Conservation (phyloP, 192 early-diverging fungal species). For the Chytriomyces hyalinus region DNA sequence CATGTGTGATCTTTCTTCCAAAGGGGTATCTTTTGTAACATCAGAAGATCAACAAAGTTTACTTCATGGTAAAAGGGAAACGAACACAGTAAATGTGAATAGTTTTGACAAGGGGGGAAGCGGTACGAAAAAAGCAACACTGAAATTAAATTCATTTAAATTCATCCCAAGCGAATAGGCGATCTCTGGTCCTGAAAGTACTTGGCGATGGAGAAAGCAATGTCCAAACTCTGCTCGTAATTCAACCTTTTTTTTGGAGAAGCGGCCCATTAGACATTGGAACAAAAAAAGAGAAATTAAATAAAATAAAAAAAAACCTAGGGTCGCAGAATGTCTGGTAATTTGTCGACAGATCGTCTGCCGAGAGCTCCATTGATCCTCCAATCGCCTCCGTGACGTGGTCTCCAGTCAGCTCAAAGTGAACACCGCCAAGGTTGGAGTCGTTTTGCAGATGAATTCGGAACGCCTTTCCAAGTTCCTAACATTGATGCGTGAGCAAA, state of each 20-base stretch:
- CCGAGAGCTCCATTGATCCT: conserved; percentile 94
- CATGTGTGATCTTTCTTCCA: no score
- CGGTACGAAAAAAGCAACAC: not conserved
- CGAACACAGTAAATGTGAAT: no score
- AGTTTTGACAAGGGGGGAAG: no score
- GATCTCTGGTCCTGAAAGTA: conserved; percentile 63
- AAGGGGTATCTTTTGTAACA: no score
- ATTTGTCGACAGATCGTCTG: conserved; percentile 80
- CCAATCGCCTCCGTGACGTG: conserved; percentile 93
- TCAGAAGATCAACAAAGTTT: no score
- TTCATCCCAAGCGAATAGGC: conserved; percentile 18
- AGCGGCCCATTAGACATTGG: not conserved
- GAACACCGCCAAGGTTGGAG: conserved; percentile 88
- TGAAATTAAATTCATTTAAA: not conserved
- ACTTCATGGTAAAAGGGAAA: no score
- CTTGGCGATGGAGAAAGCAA: conserved; percentile 95
- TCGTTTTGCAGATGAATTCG: conserved; percentile 76
- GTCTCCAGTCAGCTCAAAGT: conserved; percentile 96
- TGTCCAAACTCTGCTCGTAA: conserved; percentile 95
- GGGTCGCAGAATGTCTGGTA: conserved; percentile 98
- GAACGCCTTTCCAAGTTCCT: conserved; percentile 84
- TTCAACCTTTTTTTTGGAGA: conserved; percentile 65
- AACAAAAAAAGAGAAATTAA: not conserved
- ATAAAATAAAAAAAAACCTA: conserved; percentile 52
- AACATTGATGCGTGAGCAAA: conserved; percentile 3